Percentiles rank a stretch among this genome's conserved stretches.
phyloP scores from a whole-genome alignment of 192 early-diverging fungal genomes.

The Linnemannia exigua region DNA sequence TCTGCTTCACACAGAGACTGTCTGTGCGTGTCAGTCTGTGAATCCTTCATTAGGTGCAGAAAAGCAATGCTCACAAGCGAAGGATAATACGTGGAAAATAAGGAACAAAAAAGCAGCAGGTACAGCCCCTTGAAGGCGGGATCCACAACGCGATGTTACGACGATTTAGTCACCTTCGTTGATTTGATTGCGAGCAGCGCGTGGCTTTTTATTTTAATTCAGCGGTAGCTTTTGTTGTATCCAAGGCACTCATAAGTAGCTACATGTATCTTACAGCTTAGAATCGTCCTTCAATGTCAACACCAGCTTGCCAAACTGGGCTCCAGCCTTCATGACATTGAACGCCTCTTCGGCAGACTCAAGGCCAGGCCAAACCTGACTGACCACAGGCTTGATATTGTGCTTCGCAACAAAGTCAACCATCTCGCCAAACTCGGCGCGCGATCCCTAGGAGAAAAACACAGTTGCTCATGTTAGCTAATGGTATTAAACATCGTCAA shows the following conservation, averaged over 20 bases:
- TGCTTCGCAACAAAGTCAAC: slow-evolving; percentile 66
- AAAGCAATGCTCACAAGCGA: no score
- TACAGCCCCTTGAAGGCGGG: no score
- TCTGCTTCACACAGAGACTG: no score
- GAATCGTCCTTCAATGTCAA: slow-evolving; percentile 1
- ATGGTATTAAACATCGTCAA: neutral
- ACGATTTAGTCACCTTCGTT: no score
- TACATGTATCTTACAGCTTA: neutral
- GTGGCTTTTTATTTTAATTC: neutral
- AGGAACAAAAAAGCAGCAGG: no score
- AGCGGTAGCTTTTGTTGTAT: neutral
- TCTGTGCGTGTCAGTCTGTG: no score
- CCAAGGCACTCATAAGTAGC: neutral
- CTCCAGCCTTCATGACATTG: slow-evolving; percentile 1
- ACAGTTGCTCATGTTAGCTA: slow-evolving; percentile 15
- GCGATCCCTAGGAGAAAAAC: slow-evolving; percentile 58
- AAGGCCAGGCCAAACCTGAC: slow-evolving; percentile 48
- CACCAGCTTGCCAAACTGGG: slow-evolving; percentile 18
- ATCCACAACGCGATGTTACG: no score
- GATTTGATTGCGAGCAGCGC: no score
- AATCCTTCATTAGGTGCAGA: no score
- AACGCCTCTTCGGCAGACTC: slow-evolving; percentile 11
- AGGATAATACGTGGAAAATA: no score
- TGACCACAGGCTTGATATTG: slow-evolving; percentile 68
- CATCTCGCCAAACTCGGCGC: slow-evolving; percentile 71